Evolutionary conservation across 768 basidiomycete species (phyloP).

Genomic region (Epithele typhae): DNA sequence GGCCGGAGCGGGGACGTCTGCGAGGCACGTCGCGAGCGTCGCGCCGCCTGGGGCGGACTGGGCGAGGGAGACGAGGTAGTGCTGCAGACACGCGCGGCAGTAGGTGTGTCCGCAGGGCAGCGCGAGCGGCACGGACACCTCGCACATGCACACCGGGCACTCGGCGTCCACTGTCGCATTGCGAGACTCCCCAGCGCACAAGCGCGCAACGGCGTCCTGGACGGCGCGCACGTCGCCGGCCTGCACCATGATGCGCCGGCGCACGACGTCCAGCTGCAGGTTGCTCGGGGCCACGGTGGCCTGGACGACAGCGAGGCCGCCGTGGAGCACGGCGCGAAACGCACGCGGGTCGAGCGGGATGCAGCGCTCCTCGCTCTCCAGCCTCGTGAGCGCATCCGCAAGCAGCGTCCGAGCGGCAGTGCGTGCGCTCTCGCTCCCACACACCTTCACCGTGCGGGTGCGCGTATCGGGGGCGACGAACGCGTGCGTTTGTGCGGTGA

Average conservation of each 20-base stretch:
- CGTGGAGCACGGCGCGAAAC: slow-evolving; percentile 37
- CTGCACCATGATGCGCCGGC: slow-evolving; percentile 37
- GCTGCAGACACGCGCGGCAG: slow-evolving; percentile 45
- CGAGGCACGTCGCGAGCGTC: slow-evolving; percentile 37
- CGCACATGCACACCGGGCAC: slow-evolving; percentile 29
- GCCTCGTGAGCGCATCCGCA: slow-evolving; percentile 35
- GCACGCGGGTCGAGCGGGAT: slow-evolving; percentile 30
- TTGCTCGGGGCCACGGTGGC: slow-evolving; percentile 35
- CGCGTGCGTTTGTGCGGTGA: slow-evolving; percentile 30
- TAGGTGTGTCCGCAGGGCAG: slow-evolving; percentile 46
- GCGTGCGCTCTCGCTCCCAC: slow-evolving; percentile 33
- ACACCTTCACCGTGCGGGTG: slow-evolving; percentile 32
- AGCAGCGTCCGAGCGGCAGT: slow-evolving; percentile 29
- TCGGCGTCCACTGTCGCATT: neutral
- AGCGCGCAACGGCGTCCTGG: neutral
- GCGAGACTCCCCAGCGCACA: neutral
- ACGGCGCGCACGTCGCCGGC: slow-evolving; percentile 25
- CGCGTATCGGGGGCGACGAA: slow-evolving; percentile 40
- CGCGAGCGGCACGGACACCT: slow-evolving; percentile 18
- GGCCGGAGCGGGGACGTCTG: slow-evolving; percentile 8
- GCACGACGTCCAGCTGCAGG: slow-evolving; percentile 39
- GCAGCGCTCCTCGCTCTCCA: slow-evolving; percentile 32
- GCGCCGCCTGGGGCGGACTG: slow-evolving; percentile 7
- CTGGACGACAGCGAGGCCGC: slow-evolving; percentile 34
- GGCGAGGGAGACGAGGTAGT: slow-evolving; percentile 13